These are phyloP conservation scores for Artemisia annua DNA, from an alignment of 129 eudicot genomes.

Conservation along the genomic window DNA sequence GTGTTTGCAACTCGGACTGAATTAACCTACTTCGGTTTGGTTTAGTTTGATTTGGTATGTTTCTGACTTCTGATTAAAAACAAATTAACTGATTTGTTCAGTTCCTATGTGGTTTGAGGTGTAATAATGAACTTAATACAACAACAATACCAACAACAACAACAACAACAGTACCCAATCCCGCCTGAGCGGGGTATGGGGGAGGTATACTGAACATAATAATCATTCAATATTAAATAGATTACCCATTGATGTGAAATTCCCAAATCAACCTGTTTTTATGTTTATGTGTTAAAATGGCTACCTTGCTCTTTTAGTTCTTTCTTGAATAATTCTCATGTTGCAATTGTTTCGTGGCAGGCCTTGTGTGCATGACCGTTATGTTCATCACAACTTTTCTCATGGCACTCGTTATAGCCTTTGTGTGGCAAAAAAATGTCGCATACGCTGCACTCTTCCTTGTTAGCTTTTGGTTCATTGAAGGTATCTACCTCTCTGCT, in stretches of 20 bases:
- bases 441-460: slow-evolving; percentile 51
- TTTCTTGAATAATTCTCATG: slow-evolving; percentile 13
- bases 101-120: neutral
- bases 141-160: neutral
- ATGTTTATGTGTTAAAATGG: no score
- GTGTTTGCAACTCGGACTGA: no score
- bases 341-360: slow-evolving; percentile 42
- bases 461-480: slow-evolving; percentile 60
- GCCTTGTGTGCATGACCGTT: slow-evolving; percentile 88
- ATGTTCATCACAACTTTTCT: slow-evolving; percentile 84
- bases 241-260: no score
- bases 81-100: neutral
- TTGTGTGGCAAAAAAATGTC: slow-evolving; percentile 74
- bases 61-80: neutral
- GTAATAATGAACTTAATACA: neutral
- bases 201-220: no score
- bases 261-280: no score
- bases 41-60: neutral
- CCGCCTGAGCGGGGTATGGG: no score
- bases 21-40: no score
- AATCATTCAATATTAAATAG: no score
- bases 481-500: slow-evolving; percentile 62
- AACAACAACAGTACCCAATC: neutral
- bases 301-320: no score
- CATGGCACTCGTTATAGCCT: slow-evolving; percentile 67